These are phyloP conservation scores for Eucalyptus shirleyi DNA, from an alignment of 345 rosid genomes.

Conservation along the genomic window DNA sequence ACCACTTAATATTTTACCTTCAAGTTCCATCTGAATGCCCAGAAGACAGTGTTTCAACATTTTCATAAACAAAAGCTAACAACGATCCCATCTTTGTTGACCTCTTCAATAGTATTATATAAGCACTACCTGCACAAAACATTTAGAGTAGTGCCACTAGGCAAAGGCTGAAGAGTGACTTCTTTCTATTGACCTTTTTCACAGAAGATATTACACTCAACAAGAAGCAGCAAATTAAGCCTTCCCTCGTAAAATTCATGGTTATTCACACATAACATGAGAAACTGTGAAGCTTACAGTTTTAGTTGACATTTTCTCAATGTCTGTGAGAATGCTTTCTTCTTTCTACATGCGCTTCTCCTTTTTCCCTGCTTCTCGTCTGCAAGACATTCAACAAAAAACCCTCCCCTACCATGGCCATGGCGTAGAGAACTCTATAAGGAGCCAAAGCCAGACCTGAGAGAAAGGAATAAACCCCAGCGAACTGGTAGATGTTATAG, in stretches of 20 bases:
- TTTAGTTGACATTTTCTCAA: conserved; percentile 1
- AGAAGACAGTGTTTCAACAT: neutral
- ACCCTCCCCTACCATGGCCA: conserved; percentile 38
- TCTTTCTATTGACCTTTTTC: neutral
- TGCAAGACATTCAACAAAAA: conserved; percentile 17
- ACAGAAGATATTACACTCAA: neutral
- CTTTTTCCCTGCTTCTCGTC: conserved; percentile 21
- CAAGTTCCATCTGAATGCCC: neutral
- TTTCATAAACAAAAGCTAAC: neutral
- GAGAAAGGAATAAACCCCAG: conserved; percentile 55
- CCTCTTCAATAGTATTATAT: neutral
- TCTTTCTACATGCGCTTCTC: conserved; percentile 28
- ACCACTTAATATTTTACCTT: neutral
- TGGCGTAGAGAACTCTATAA: conserved; percentile 50
- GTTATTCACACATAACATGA: neutral
- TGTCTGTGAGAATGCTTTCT: conserved; percentile 69
- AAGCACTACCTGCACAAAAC: neutral
- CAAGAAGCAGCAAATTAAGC: no score
- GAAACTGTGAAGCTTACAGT: neutral
- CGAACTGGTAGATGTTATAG: conserved; percentile 33
- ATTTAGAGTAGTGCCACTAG: neutral
- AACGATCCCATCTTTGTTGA: neutral
- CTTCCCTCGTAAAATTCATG: no score
- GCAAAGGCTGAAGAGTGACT: neutral
- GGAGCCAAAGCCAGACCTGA: conserved; percentile 72